phyloP scores from a whole-genome alignment of 805 yeast species.

The Pichia occidentalis region DNA sequence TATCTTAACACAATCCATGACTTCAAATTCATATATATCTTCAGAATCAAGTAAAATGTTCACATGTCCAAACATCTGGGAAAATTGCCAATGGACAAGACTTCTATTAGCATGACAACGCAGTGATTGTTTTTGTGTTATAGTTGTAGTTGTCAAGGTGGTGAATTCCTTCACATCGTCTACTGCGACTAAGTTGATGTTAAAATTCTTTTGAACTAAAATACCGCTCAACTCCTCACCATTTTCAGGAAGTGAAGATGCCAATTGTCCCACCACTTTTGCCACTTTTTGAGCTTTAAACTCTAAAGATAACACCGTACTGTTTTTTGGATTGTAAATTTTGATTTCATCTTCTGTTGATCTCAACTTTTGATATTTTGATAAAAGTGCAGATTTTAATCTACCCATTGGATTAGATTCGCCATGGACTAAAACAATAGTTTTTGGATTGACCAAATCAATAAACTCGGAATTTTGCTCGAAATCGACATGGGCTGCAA shows the following conservation, averaged over 20 bases:
- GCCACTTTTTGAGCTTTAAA: constrained; percentile 84
- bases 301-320: constrained; percentile 68
- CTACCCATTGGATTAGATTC: constrained; percentile 99
- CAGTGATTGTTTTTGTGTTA: constrained; percentile 75
- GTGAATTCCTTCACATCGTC: constrained; percentile 87
- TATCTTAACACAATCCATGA: constrained; percentile 60
- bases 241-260: constrained; percentile 37
- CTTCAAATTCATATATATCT: constrained; percentile 42
- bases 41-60: constrained; percentile 52
- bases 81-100: constrained; percentile 79
- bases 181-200: constrained; percentile 71
- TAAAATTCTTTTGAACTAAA: constrained; percentile 85
- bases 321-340: constrained; percentile 87
- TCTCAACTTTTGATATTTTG: constrained; percentile 74
- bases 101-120: constrained; percentile 76
- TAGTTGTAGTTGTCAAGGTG: constrained; percentile 75
- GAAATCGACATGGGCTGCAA: constrained; percentile 99
- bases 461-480: constrained; percentile 89
- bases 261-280: constrained; percentile 52
- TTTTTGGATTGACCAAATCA: constrained; percentile 76
- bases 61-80: constrained; percentile 91
- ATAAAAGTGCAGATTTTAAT: constrained; percentile 81
- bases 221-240: constrained; percentile 64
- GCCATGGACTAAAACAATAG: constrained; percentile 91
- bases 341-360: constrained; percentile 86